Percentiles rank a stretch among this genome's conserved stretches.
Evolutionary conservation across 305 asterid species (phyloP).

Genomic region (Fraxinus greggii): DNA sequence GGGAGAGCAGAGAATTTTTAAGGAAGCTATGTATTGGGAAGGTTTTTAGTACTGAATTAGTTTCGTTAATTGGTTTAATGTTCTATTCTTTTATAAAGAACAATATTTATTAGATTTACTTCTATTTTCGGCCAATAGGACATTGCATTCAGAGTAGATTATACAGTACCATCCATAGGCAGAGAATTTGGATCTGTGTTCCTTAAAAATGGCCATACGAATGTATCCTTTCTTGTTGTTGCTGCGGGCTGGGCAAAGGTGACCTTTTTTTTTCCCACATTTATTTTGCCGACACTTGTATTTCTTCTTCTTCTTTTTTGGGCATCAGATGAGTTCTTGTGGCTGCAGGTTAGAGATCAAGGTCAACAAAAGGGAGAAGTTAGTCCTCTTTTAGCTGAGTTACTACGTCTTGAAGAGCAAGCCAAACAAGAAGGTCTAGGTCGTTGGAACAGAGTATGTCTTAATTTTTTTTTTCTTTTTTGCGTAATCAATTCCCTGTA

Average conservation of each 20-base stretch:
- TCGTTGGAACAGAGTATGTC: conserved; percentile 85
- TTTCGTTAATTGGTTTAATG: neutral
- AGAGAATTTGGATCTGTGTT: conserved; percentile 91
- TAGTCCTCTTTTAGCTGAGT: conserved; percentile 72
- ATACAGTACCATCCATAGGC: conserved; percentile 75
- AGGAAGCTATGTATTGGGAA: conserved; percentile 93
- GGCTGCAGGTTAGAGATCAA: conserved; percentile 86
- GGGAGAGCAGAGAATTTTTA: conserved; percentile 91
- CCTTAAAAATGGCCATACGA: conserved; percentile 52
- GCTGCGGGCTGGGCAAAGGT: conserved; percentile 99
- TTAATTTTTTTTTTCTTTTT: conserved; percentile 8
- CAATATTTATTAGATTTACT: neutral
- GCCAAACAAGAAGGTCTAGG: conserved; percentile 96
- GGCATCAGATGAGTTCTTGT: conserved; percentile 14
- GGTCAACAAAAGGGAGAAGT: conserved; percentile 91
- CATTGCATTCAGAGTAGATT: conserved; percentile 87
- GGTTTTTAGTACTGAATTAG: conserved; percentile 41
- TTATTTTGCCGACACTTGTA: conserved; percentile 2
- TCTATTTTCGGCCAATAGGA: conserved; percentile 47
- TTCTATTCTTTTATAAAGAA: neutral
- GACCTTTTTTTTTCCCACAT: conserved; percentile 10
- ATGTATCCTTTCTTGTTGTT: conserved; percentile 73
- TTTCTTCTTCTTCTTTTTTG: conserved; percentile 6
- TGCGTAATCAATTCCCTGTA: neutral
- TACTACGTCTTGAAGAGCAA: conserved; percentile 77